These are phyloP conservation scores for Tillandsia leiboldiana DNA, from an alignment of 176 grass and related monocot genomes.

Conservation along the genomic window DNA sequence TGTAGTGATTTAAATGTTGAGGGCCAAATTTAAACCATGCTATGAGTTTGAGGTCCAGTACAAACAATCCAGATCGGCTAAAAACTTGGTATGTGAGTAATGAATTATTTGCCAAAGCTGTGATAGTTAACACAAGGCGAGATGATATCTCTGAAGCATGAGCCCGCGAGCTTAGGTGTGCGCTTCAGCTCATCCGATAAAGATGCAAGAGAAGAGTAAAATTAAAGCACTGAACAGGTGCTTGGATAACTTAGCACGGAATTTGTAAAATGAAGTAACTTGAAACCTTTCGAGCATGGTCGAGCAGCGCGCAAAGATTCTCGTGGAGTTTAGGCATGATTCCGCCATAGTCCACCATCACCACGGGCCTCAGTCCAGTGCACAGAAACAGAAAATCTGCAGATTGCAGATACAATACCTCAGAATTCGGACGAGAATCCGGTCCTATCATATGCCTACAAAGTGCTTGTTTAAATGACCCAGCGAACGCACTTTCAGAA, in stretches of 20 bases:
- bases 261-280: background rate
- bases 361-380: slow-evolving; percentile 36
- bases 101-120: no score
- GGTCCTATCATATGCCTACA: background rate
- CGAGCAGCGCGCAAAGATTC: slow-evolving; percentile 37
- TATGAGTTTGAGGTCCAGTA: no score
- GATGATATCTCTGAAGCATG: no score
- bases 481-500: background rate
- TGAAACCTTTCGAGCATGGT: slow-evolving; percentile 39
- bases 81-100: no score
- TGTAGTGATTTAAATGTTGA: no score
- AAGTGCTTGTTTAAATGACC: background rate
- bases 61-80: no score
- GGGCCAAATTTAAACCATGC: no score
- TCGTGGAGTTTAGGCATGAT: slow-evolving; percentile 56
- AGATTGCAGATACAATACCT: slow-evolving; percentile 1
- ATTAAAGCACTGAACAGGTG: background rate
- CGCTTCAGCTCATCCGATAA: background rate
- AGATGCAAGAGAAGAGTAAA: background rate
- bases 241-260: background rate
- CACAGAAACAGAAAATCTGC: slow-evolving; percentile 58
- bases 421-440: background rate
- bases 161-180: no score
- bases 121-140: no score
- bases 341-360: slow-evolving; percentile 60